These are phyloP conservation scores for Verticillium albo-atrum DNA, from an alignment of 2,329 filamentous ascomycete species.

Conservation along the genomic window DNA sequence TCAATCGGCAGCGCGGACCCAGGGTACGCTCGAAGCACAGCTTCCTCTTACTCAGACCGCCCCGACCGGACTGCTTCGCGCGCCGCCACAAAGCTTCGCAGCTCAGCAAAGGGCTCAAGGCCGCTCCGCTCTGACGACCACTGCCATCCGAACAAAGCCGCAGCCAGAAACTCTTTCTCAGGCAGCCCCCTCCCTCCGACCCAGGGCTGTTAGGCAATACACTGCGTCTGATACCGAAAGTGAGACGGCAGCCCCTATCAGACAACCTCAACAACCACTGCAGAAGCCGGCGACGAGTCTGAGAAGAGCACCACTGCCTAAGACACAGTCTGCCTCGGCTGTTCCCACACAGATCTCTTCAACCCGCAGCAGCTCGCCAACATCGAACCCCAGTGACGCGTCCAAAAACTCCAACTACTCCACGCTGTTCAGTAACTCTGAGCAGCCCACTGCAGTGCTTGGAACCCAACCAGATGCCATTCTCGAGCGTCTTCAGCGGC, in stretches of 20 bases:
- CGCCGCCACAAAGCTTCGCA: constrained; percentile 60
- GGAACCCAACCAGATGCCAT: constrained; percentile 55
- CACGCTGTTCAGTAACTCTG: constrained; percentile 52
- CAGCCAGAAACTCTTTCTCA: constrained; percentile 4
- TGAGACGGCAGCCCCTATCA: constrained; percentile 5
- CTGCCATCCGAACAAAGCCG: constrained; percentile 23
- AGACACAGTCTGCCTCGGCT: constrained; percentile 9
- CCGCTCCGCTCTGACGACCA: constrained; percentile 30
- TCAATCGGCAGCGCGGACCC: constrained; percentile 13
- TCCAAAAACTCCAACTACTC: constrained; percentile 29
- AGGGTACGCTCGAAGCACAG: constrained; percentile 26
- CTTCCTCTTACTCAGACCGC: constrained; percentile 25
- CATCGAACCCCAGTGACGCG: constrained; percentile 12
- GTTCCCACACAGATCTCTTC: constrained; percentile 6
- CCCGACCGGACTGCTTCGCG: constrained; percentile 41
- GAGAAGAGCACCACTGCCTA: constrained; percentile 10
- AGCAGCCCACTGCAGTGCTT: constrained; percentile 44
- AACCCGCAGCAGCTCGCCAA: constrained; percentile 6
- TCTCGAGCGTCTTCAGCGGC: constrained; percentile 46
- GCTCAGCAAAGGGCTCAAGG: constrained; percentile 60
- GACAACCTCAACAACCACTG: neutral
- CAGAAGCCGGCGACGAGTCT: constrained; percentile 1
- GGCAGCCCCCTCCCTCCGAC: constrained; percentile 4
- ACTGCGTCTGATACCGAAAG: neutral
- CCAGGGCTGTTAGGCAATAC: constrained; percentile 7